Evolutionary conservation across 2,329 filamentous ascomycete genomes (phyloP).

Genomic region (Zymoseptoria ardabiliae): DNA sequence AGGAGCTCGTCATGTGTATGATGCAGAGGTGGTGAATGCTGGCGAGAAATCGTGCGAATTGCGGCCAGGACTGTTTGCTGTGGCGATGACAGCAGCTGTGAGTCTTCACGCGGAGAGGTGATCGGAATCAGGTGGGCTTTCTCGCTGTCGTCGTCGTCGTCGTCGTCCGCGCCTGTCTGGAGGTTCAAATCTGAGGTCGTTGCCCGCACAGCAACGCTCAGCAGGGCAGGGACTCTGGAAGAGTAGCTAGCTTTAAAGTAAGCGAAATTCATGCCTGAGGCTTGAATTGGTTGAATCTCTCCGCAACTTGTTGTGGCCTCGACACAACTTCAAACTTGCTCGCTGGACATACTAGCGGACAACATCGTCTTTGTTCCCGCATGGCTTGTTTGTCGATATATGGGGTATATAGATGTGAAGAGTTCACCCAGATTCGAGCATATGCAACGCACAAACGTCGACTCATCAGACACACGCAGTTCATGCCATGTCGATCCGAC

Average conservation of each 20-base stretch:
- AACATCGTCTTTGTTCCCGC: not conserved
- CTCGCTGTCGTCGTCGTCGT: not conserved
- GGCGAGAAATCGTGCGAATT: not conserved
- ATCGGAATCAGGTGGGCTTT: not conserved
- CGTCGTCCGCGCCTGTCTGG: not conserved
- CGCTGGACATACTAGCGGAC: not conserved
- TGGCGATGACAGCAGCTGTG: not conserved
- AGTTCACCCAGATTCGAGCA: not conserved
- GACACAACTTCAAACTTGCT: not conserved
- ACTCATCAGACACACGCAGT: not conserved
- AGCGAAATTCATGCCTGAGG: not conserved
- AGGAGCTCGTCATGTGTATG: slow-evolving; percentile 5
- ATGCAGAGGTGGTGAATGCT: not conserved
- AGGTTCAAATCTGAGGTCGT: not conserved
- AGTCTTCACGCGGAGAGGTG: not conserved
- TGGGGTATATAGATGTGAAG: not conserved
- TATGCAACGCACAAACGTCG: not conserved
- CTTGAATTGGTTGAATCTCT: no score
- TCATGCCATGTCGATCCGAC: no score
- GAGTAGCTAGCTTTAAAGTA: not conserved
- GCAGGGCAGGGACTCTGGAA: not conserved
- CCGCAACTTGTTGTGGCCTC: no score
- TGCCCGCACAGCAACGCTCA: not conserved
- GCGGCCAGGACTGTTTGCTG: not conserved
- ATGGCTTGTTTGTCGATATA: not conserved